These are phyloP conservation scores for Fusarium hainanense DNA, from an alignment of 2,329 filamentous ascomycete genomes.

Conservation along the genomic window DNA sequence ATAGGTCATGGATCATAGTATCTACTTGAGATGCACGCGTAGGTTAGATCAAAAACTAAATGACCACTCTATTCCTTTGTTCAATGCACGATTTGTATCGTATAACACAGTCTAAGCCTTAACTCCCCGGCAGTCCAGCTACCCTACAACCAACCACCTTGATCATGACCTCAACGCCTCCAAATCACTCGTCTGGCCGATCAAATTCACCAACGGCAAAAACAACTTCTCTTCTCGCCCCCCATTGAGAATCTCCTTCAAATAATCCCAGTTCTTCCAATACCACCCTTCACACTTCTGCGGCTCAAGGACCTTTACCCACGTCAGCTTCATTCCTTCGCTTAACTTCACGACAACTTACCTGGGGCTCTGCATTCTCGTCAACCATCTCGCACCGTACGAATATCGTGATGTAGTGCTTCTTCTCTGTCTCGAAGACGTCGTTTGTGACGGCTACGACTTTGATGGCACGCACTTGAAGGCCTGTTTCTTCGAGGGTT, in stretches of 20 bases:
- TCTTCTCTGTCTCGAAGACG: conserved; percentile 66
- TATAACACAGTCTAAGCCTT: background rate
- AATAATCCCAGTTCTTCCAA: conserved; percentile 60
- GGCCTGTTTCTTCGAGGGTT: conserved; percentile 75
- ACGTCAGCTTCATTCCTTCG: background rate
- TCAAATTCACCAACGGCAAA: conserved; percentile 48
- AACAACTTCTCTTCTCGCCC: conserved; percentile 47
- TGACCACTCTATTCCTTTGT: background rate
- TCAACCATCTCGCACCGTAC: conserved; percentile 65
- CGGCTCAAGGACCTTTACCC: conserved; percentile 55
- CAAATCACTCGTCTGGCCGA: conserved; percentile 42
- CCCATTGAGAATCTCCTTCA: conserved; percentile 47
- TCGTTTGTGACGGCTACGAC: conserved; percentile 75
- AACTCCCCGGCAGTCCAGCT: background rate
- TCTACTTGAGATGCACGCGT: background rate
- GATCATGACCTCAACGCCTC: conserved; percentile 27
- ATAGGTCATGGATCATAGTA: background rate
- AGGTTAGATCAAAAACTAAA: background rate
- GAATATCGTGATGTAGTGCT: conserved; percentile 82
- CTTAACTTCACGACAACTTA: conserved; percentile 50
- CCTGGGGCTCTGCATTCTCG: conserved; percentile 62
- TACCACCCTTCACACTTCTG: conserved; percentile 64
- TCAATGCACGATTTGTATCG: background rate
- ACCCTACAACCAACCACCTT: background rate
- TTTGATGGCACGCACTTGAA: conserved; percentile 63